phyloP scores from a whole-genome alignment of 2,329 filamentous ascomycete species.

The Fusarium sublunatum region DNA sequence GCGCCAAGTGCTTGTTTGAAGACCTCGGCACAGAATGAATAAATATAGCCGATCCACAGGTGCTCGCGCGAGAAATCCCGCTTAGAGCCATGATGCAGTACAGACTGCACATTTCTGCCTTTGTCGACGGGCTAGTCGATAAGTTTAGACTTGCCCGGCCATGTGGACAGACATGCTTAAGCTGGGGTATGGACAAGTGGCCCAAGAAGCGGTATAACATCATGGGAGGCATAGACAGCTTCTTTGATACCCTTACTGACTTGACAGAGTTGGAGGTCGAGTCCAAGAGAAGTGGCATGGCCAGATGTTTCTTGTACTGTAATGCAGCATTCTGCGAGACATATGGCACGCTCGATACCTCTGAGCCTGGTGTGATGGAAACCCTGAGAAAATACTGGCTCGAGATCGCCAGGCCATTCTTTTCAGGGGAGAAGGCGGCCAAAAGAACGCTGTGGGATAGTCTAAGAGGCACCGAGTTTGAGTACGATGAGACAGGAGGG shows the following conservation, averaged over 20 bases:
- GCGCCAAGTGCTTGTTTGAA: neutral
- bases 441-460: neutral
- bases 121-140: neutral
- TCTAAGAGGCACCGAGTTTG: neutral
- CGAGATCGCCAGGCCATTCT: neutral
- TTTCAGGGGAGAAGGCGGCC: neutral
- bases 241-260: neutral
- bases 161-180: neutral
- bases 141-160: conserved; percentile 4
- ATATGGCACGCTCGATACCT: neutral
- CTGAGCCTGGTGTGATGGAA: neutral
- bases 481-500: neutral
- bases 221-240: neutral
- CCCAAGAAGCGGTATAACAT: neutral
- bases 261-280: neutral
- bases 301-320: neutral
- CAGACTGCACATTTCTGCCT: neutral
- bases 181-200: neutral
- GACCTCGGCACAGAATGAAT: neutral
- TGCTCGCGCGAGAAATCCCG: neutral
- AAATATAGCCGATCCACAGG: neutral
- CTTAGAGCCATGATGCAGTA: neutral
- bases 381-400: neutral
- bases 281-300: neutral
- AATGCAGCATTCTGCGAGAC: conserved; percentile 2